Evolutionary conservation across 345 rosid species (phyloP), one percentile per base, ranked within the genome.

Genomic region (Salix dunnii): DNA sequence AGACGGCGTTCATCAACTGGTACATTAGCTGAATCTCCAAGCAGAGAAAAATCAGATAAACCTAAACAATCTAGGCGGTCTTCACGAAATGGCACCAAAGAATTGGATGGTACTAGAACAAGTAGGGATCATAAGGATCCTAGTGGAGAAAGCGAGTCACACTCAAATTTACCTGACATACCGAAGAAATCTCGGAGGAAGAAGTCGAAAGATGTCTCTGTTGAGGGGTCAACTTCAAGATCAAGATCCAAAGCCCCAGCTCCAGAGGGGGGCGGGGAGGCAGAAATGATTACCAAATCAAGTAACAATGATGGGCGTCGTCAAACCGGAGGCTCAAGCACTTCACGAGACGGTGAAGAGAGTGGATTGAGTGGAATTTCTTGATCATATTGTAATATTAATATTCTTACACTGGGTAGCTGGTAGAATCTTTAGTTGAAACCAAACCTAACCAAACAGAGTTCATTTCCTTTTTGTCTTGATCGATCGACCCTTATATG

Each of bases 41-140:
- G 75, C 6, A 84, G 76, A 40, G 94, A 83, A 73, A 85, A 79
- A 70, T 13, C 91, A 17, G 93, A 91, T 10, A 90, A 80, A 80
- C 70, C 84, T 0, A 87, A 75, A 80, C 90, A 71, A 67, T 20
- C 87, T 51, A 83, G 91, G 66, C 86, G 85, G 51, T 82, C 89
- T 42, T 85, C 98, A 6, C 65, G 48, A 74, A 70, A 49, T 30
- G 74, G 42, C 10, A 12, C 61, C 28, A 78, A 55, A 7, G 80
- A 78, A 4, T 31, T 46, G 53, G 62, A 36, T 20, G 77, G 71
- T 11, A 36, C 68, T 6, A 78, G 60, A 67, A 21, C 77, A 43
- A 42, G 4, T 23, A 48, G 77, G 35, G 31, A 61, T 48, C 40
- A n/a, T 0, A 79, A 79, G 82, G 73, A 75, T 35, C 71, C 75